Percentiles rank a stretch among this genome's conserved stretches.
These are phyloP conservation scores for Arthrobotrys musiformis DNA, from an alignment of 2,329 filamentous ascomycete genomes.

Conservation along the genomic window DNA sequence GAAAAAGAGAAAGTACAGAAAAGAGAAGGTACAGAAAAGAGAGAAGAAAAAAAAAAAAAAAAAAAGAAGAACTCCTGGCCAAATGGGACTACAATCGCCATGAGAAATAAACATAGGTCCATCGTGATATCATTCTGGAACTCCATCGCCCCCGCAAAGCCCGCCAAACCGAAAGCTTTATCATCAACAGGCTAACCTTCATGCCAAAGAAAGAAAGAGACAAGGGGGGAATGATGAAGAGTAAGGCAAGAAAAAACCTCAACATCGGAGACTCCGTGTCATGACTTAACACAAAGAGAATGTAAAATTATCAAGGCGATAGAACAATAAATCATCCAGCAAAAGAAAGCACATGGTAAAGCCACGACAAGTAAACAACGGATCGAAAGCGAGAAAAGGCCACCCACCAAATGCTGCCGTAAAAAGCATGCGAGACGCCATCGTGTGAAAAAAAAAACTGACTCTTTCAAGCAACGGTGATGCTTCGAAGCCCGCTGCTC, in stretches of 20 bases:
- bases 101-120: slow-evolving; percentile 3
- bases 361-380: neutral
- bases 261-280: slow-evolving; percentile 4
- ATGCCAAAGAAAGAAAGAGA: slow-evolving; percentile 16
- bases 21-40: neutral
- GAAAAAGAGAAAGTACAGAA: neutral
- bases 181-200: slow-evolving; percentile 12
- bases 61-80: slow-evolving; percentile 27
- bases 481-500: slow-evolving; percentile 47
- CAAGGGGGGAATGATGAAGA: neutral
- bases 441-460: neutral
- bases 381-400: slow-evolving; percentile 7
- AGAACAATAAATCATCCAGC: neutral
- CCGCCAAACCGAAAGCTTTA: slow-evolving; percentile 14
- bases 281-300: neutral
- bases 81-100: slow-evolving; percentile 10
- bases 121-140: slow-evolving; percentile 36
- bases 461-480: slow-evolving; percentile 38
- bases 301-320: neutral
- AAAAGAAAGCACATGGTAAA: neutral
- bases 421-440: neutral
- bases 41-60: too few relatives aligned
- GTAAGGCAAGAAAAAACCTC: neutral
- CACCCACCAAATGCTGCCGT: neutral
- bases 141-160: neutral